phyloP scores from a whole-genome alignment of 2,329 filamentous ascomycete species.

The Ceratocystis alfenasii region DNA sequence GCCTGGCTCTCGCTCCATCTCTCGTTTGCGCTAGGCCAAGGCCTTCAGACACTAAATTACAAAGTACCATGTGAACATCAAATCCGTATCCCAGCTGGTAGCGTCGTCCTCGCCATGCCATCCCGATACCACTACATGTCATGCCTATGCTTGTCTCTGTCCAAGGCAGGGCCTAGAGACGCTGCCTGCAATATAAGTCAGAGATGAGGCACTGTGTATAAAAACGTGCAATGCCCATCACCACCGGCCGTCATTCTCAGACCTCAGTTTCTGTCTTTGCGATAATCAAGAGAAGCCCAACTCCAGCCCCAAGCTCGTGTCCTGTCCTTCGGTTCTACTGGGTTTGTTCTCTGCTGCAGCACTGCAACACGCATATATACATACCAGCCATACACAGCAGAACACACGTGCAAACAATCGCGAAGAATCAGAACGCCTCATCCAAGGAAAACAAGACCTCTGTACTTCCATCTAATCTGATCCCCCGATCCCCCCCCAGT shows the following conservation, averaged over 20 bases:
- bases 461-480: too few relatives aligned
- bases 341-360: too few relatives aligned
- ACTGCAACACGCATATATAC: too few relatives aligned
- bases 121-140: neutral
- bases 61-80: neutral
- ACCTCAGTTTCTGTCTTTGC: too few relatives aligned
- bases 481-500: conserved; percentile 28
- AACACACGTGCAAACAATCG: too few relatives aligned
- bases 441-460: too few relatives aligned
- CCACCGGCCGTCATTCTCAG: too few relatives aligned
- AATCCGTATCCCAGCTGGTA: neutral
- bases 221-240: too few relatives aligned
- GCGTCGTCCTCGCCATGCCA: neutral
- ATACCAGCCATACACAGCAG: too few relatives aligned
- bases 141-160: neutral
- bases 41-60: neutral
- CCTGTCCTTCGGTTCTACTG: too few relatives aligned
- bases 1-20: neutral
- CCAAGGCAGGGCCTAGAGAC: neutral
- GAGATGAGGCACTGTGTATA: too few relatives aligned
- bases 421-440: too few relatives aligned
- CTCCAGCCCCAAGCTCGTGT: neutral
- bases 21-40: neutral
- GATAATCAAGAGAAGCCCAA: neutral
- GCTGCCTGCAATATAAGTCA: neutral